Conservation (phyloP, 805 yeast genomes). For the Spathaspora boniae region DNA sequence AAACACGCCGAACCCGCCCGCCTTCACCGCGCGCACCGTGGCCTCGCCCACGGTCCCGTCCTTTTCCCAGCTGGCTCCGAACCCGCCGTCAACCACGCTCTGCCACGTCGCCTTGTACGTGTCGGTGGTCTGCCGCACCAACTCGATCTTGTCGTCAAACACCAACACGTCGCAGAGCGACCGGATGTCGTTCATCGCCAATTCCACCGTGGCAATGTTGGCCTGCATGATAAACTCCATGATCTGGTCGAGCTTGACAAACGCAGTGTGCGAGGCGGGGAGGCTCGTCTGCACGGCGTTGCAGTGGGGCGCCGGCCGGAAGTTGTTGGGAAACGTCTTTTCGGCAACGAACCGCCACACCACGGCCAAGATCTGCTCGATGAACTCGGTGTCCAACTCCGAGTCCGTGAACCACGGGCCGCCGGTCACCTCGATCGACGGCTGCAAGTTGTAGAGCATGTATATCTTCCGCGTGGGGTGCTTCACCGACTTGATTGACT, state of each 20-base stretch:
- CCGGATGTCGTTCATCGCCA: constrained; percentile 69
- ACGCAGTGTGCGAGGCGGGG: constrained; percentile 57
- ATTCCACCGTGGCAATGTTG: constrained; percentile 78
- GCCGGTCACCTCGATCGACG: constrained; percentile 93
- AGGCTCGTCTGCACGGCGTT: constrained; percentile 47
- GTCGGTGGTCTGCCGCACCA: constrained; percentile 39
- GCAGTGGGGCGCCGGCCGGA: constrained; percentile 36
- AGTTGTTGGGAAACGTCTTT: constrained; percentile 72
- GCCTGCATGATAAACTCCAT: constrained; percentile 67
- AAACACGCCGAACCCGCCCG: constrained; percentile 14
- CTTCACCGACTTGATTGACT: constrained; percentile 85
- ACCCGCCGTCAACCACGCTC: constrained; percentile 69
- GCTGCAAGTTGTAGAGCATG: constrained; percentile 91
- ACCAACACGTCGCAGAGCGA: constrained; percentile 84
- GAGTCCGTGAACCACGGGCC: constrained; percentile 99
- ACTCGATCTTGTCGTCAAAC: constrained; percentile 82
- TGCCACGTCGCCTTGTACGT: constrained; percentile 82
- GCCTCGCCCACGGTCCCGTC: not conserved
- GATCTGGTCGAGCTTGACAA: constrained; percentile 71
- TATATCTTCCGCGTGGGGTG: constrained; percentile 93
- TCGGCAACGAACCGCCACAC: constrained; percentile 85
- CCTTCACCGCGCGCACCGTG: constrained; percentile 4
- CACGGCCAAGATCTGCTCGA: constrained; percentile 75
- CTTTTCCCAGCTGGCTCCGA: constrained; percentile 22
- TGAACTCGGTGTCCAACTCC: constrained; percentile 91